Evolutionary conservation across 345 rosid genomes (phyloP), one percentile per base, ranked within the genome.

Genomic region (Tarenaya hassleriana): DNA sequence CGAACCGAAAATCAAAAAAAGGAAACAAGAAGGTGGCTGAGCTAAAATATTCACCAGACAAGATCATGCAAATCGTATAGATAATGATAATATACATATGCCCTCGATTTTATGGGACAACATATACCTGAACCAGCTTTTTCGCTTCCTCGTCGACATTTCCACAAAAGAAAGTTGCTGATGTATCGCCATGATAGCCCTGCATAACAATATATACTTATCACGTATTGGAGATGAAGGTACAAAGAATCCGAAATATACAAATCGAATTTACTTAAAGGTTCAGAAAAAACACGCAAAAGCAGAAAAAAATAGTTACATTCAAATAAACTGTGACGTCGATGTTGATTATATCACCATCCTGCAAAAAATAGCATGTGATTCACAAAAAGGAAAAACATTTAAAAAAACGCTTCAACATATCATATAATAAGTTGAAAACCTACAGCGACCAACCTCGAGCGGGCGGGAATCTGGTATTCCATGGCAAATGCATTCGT

Each of bases 131-230:
- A 40, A 91, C 95, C 56, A 91, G 75, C 35, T 76, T 77, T 69
- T 71, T 78, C 17, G 96, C 95, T 44, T 84, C 77, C 29, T 80
- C 85, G 16, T 77, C 83, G 19, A 84, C 95, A 54, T 86, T 78
- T 54, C 95, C 96, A 73, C 96, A 91, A 56, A 82, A 86, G 82
- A 86, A 91, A 41, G 89, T 91, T 16, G 95, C 79, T 9, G 98
- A 91, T 19, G 96, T 91, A 69, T 91, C 98, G 61, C 98, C 96
- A 37, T 91, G 96, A 72, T 86, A 77, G 47, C 95, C 98, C 96
- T 91, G 71, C 51, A 64, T 47, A 1, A 55, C 7, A 47, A 4
- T 39, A 8, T 42, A 7, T 42, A 7, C 6, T 2, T 42, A 42
- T 14, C 12, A 41, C 44, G n/a, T n/a, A n/a, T n/a, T n/a, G 7